Evolutionary conservation across 2,329 filamentous ascomycete genomes (phyloP), one percentile per base, ranked within the genome.

Genomic region (Fusarium nurragi): DNA sequence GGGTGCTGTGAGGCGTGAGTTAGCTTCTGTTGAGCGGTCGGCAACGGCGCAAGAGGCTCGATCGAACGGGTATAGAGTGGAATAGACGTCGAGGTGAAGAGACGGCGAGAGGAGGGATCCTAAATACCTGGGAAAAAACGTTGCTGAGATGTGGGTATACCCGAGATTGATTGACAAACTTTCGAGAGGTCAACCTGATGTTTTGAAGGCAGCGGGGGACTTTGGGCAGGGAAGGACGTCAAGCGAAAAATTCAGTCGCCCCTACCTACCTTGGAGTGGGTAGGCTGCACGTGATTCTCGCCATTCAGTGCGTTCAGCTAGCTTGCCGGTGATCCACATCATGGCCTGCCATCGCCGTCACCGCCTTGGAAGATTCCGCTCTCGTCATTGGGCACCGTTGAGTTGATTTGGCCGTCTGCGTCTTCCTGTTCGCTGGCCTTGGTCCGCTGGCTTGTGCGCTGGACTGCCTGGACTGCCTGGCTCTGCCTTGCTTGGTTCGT

Each of bases 201-300:
- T 79, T 79, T 78, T 78, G 76, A 76, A 75, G 74, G 76, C 74
- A 75, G 78, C 78, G 76, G 77, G 76, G 77, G 77, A 78, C 74
- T 67, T 75, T 75, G 68, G 73, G 68, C 74, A 71, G 74, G 74
- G 74, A 71, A 71, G 68, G 71, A 70, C 70, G 58, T 73, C 72
- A 75, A 76, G 76, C 75, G 77, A 79, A 80, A 80, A 80, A 77
- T 77, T 80, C 78, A 78, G 73, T 76, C 75, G 73, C 69, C 72
- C 66, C 69, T 58, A 43, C 56, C 48, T 58, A 37, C 23, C n/a
- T 43, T 34, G 32, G 64, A 69, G 72, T 67, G 70, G 71, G 60
- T 54, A 65, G 60, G 41, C 56, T 64, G 73, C 76, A 78, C 76
- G 76, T 78, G 76, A 78, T 71, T 47, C 69, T 21, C 44, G 48